Evolutionary conservation across 495 filamentous ascomycete species (phyloP).

Genomic region (Podospora pseudoanserina): DNA sequence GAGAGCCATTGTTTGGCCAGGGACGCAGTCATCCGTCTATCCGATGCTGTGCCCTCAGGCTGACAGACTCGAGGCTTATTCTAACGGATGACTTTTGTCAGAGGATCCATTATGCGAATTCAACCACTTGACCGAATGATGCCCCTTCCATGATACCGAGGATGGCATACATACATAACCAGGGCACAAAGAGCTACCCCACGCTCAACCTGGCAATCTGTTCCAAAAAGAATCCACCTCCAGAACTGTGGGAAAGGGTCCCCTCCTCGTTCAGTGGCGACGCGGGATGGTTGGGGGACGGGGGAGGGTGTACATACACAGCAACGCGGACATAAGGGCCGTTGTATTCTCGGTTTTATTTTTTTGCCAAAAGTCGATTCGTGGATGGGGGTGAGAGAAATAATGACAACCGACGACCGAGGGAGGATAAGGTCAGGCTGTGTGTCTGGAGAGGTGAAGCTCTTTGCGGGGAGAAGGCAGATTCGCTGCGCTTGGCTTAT

Average conservation of each 20-base stretch:
- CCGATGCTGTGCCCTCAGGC: not conserved
- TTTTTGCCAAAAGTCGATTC: not conserved
- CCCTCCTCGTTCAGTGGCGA: not conserved
- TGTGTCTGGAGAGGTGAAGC: not conserved
- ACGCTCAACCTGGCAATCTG: not conserved
- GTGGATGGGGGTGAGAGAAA: not conserved
- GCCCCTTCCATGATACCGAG: constrained; percentile 21
- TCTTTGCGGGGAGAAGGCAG: not conserved
- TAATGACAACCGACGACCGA: not conserved
- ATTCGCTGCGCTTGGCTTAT: not conserved
- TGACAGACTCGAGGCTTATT: not conserved
- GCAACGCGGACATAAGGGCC: not conserved
- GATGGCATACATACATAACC: not conserved
- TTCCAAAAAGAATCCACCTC: not conserved
- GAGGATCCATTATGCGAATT: not conserved
- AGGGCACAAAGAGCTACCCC: not conserved
- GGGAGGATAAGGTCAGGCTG: constrained; percentile 10
- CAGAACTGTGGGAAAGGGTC: not conserved
- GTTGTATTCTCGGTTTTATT: not conserved
- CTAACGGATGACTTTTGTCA: not conserved
- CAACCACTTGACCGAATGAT: not conserved
- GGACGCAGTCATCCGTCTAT: not conserved
- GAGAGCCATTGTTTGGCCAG: not conserved
- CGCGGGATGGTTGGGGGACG: not conserved
- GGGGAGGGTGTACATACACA: not conserved